These are phyloP conservation scores for Ophiostoma sp. DNA, from an alignment of 2,329 filamentous ascomycete genomes.

Conservation along the genomic window DNA sequence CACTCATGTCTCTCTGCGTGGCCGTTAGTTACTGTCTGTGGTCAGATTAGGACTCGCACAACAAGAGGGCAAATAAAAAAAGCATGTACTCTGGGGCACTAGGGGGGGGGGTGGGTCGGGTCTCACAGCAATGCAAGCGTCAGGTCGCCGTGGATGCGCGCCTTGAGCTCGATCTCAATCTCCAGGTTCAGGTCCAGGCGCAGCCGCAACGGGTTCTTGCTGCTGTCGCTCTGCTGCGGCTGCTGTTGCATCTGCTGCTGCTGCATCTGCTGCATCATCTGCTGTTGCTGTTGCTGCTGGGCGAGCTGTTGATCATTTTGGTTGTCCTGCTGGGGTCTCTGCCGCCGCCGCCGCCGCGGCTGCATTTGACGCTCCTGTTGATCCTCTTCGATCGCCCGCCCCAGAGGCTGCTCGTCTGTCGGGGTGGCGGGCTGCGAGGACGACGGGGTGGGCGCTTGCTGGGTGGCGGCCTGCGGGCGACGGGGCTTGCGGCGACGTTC, in stretches of 20 bases:
- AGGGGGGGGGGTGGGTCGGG: slow-evolving; percentile 26
- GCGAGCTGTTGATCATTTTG: slow-evolving; percentile 26
- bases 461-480: slow-evolving; percentile 62
- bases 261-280: slow-evolving; percentile 30
- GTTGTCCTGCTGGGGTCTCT: slow-evolving; percentile 28
- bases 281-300: slow-evolving; percentile 30
- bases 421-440: slow-evolving; percentile 38
- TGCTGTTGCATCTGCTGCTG: slow-evolving; percentile 32
- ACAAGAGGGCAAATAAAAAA: background rate
- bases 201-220: slow-evolving; percentile 65
- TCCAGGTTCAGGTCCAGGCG: slow-evolving; percentile 74
- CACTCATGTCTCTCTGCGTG: slow-evolving; percentile 9
- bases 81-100: background rate
- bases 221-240: slow-evolving; percentile 36
- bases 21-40: slow-evolving; percentile 15
- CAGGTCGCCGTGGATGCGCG: slow-evolving; percentile 75
- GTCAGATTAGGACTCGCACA: slow-evolving; percentile 6
- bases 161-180: slow-evolving; percentile 77
- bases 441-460: slow-evolving; percentile 31
- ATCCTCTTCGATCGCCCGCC: slow-evolving; percentile 28
- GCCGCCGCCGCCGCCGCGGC: slow-evolving; percentile 24
- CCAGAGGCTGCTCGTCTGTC: slow-evolving; percentile 38
- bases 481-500: slow-evolving; percentile 67
- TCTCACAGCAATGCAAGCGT: slow-evolving; percentile 70
- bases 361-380: slow-evolving; percentile 33